Evolutionary conservation across 2,329 filamentous ascomycete genomes (phyloP).

Genomic region (Thielaviopsis punctulata): DNA sequence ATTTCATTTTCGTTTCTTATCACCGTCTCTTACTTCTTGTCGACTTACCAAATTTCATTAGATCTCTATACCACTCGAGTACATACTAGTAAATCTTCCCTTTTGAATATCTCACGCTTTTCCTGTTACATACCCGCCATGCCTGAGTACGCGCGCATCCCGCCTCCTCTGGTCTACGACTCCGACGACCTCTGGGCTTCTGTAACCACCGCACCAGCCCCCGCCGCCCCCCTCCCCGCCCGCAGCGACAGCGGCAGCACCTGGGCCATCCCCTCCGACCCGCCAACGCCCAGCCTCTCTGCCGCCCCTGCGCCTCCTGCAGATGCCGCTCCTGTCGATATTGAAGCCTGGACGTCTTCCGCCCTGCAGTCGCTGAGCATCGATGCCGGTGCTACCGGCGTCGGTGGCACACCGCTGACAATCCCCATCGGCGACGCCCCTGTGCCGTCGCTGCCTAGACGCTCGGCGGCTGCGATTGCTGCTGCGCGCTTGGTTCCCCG

Average conservation of each 20-base stretch:
- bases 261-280: slow-evolving; percentile 11
- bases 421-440: slow-evolving; percentile 57
- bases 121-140: neutral
- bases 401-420: slow-evolving; percentile 41
- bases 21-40: no score
- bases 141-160: neutral
- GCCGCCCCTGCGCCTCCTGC: neutral
- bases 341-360: slow-evolving; percentile 49
- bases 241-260: slow-evolving; percentile 1
- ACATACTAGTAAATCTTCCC: no score
- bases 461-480: neutral
- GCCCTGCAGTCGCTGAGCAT: slow-evolving; percentile 38
- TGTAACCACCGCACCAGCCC: neutral
- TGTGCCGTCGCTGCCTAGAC: neutral
- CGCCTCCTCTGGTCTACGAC: neutral
- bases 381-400: slow-evolving; percentile 38
- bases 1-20: no score
- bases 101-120: no score
- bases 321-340: slow-evolving; percentile 28
- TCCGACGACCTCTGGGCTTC: slow-evolving; percentile 3
- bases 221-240: neutral
- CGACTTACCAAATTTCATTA: no score
- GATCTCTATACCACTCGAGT: no score
- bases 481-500: slow-evolving; percentile 18
- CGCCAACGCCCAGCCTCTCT: slow-evolving; percentile 3